These are phyloP conservation scores for Ogataea pini DNA, from an alignment of 805 yeast species.

Conservation along the genomic window DNA sequence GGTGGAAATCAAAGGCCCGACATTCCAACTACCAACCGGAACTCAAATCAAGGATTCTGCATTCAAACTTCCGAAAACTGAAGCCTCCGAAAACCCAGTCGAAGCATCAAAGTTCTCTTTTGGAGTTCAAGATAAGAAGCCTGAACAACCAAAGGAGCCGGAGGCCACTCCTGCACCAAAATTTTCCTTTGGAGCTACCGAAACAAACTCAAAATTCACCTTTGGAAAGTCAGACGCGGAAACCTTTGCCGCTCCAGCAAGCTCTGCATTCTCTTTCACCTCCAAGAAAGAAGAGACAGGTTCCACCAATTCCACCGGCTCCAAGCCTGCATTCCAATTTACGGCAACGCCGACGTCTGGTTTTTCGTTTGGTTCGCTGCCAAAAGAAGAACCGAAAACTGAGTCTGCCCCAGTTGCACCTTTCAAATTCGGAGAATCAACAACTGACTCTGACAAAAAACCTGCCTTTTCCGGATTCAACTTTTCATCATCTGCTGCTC, in stretches of 20 bases:
- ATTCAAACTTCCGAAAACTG: conserved; percentile 29
- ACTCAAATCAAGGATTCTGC: conserved; percentile 39
- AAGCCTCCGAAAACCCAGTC: conserved; percentile 12
- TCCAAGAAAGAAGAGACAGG: not conserved
- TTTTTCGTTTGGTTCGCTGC: conserved; percentile 17
- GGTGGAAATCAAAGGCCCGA: conserved; percentile 72
- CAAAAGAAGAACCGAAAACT: conserved; percentile 13
- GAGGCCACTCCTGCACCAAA: not conserved
- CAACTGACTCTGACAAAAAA: conserved; percentile 5
- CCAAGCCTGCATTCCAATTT: conserved; percentile 33
- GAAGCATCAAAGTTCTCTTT: conserved; percentile 7
- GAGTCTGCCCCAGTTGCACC: conserved; percentile 12
- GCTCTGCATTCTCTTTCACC: conserved; percentile 17
- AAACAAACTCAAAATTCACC: conserved; percentile 10
- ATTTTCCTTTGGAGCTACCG: not conserved
- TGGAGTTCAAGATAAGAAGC: not conserved
- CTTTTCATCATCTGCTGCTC: conserved; percentile 6
- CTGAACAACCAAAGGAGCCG: conserved; percentile 9
- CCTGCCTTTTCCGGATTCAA: conserved; percentile 12
- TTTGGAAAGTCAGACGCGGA: conserved; percentile 8
- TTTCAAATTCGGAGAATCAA: conserved; percentile 13
- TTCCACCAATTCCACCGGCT: conserved; percentile 2
- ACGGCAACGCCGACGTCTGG: conserved; percentile 16
- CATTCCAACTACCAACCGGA: conserved; percentile 46
- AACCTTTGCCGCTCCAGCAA: not conserved